Percentiles rank a stretch among this genome's conserved stretches.
Conservation (phyloP, 2,329 filamentous ascomycete species). For the Calonectria hongkongensis region DNA sequence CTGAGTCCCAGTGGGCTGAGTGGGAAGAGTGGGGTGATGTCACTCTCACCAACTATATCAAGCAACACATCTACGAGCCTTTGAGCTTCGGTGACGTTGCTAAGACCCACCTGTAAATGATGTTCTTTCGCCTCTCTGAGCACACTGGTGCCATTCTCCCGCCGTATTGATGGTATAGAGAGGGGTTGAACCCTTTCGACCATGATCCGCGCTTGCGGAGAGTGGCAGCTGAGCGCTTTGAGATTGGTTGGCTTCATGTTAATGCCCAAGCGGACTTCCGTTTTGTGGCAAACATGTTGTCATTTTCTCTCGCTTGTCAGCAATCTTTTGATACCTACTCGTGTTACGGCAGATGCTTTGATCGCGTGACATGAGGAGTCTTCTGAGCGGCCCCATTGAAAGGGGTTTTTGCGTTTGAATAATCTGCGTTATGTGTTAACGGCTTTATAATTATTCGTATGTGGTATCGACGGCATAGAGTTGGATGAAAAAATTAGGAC, state of each 20-base stretch:
- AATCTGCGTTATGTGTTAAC: slow-evolving; percentile 54
- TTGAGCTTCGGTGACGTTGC: slow-evolving; percentile 61
- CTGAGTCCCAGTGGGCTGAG: slow-evolving; percentile 81
- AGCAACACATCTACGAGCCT: slow-evolving; percentile 77
- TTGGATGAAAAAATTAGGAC: slow-evolving; percentile 47
- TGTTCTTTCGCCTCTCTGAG: neutral
- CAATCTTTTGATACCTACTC: slow-evolving; percentile 45
- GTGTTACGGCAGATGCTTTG: slow-evolving; percentile 42
- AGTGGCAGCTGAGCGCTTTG: slow-evolving; percentile 45
- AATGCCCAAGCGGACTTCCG: slow-evolving; percentile 39
- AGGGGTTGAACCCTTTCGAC: slow-evolving; percentile 27
- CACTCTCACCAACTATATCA: slow-evolving; percentile 76
- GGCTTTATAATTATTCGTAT: slow-evolving; percentile 53
- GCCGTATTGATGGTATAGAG: slow-evolving; percentile 12
- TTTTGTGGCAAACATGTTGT: slow-evolving; percentile 13
- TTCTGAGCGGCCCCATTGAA: slow-evolving; percentile 48
- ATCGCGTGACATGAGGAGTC: slow-evolving; percentile 47
- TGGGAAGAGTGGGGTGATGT: slow-evolving; percentile 84
- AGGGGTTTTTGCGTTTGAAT: slow-evolving; percentile 50
- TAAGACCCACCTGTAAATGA: slow-evolving; percentile 57
- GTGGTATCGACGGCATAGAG: slow-evolving; percentile 49
- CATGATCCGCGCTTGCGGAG: slow-evolving; percentile 47
- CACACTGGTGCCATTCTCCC: slow-evolving; percentile 47
- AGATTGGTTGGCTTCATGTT: slow-evolving; percentile 20
- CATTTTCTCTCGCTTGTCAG: slow-evolving; percentile 37